These are phyloP conservation scores for Solanum phureja DNA, from an alignment of 257 asterid species.

Conservation along the genomic window DNA sequence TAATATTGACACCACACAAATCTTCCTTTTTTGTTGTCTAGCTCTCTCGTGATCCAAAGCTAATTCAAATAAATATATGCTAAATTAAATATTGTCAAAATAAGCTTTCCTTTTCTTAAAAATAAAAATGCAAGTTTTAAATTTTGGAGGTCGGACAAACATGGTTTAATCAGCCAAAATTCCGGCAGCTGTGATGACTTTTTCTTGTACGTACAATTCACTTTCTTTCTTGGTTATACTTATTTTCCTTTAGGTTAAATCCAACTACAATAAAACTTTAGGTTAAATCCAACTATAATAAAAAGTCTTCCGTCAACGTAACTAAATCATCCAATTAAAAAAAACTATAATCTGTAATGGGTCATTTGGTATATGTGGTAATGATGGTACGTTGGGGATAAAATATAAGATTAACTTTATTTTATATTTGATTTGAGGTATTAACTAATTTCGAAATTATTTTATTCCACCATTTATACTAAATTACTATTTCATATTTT, in stretches of 20 bases:
- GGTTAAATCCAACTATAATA: neutral
- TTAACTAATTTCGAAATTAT: neutral
- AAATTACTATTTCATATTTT: neutral
- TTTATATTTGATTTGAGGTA: neutral
- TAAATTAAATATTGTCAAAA: neutral
- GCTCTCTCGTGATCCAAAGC: neutral
- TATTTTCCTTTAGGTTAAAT: neutral
- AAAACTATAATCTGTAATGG: neutral
- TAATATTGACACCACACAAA: neutral
- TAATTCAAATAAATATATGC: neutral
- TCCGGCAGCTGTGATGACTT: neutral
- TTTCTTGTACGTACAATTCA: neutral
- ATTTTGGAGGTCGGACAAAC: neutral
- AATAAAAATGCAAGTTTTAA: neutral
- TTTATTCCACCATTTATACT: neutral
- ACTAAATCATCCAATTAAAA: neutral
- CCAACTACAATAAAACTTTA: neutral
- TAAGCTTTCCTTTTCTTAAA: neutral
- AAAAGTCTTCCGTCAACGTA: neutral
- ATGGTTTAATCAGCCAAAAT: neutral
- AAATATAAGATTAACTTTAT: neutral
- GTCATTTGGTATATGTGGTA: neutral
- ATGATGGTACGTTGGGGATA: neutral
- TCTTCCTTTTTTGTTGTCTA: neutral
- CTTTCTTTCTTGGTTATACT: neutral